Base-by-base conservation (phyloP, 306 rosid species). In the Sphenostylis stenocarpa region DNA sequence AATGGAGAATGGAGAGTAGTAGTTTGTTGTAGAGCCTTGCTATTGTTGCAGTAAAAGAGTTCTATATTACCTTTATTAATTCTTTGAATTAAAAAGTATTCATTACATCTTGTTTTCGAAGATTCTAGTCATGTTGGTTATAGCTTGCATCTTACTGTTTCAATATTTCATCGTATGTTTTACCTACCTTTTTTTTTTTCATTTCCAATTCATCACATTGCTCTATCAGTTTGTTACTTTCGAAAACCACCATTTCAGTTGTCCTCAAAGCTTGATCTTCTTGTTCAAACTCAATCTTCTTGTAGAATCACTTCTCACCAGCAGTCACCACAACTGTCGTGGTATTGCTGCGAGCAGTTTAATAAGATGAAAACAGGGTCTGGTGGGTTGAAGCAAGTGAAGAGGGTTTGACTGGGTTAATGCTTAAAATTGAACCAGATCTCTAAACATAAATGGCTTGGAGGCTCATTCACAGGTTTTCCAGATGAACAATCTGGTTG, bases 401-500 rank as follows among this genome's bases (percentile, higher is more conserved):
- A 75, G 65, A 31, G 4, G 16, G 28, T 48, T 5, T 34, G 63
- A 75, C 43, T 26, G 1, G 17, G 41, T 33, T 75, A 38, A 75
- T 34, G 63, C 41, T 31, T 10, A 75, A 75, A 14, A 23, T 9
- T 21, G 41, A 53, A 63, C 51, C 79, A 16, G 14, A 21, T 60
- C 43, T 51, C 65, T 49, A 58, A 64, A 39, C 53, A 76, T 23
- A 56, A 75, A n/a, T 31, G 14, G 41, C 72, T 36, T 16, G 38
- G 20, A 20, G 70, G 24, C 33, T 4, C 17, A 4, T 15, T 62
- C 2, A 5, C 10, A 6, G 39, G 63, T 31, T 75, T 75, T 63
- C 62, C 38, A 33, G 51, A 14, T 20, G 13, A 63, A 8, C 52
- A 53, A 36, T 64, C 52, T 16, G 5, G 73, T 66, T 29, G 0